Conservation (phyloP, 805 yeast species). For the Candida pini region DNA sequence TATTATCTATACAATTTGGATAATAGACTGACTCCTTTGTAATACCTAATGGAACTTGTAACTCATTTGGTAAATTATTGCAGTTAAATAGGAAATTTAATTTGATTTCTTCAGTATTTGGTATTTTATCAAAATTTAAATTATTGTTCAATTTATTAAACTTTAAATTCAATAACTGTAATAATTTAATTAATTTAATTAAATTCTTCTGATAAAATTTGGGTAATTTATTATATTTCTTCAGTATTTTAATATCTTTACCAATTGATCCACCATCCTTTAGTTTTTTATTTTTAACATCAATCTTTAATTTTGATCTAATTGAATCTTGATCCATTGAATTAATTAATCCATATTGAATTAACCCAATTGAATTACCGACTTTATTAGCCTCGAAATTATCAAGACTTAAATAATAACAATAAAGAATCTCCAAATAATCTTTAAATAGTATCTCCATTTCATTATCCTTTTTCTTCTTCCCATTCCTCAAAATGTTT, state of each 20-base stretch:
- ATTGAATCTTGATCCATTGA: constrained; percentile 23
- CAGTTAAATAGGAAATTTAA: constrained; percentile 14
- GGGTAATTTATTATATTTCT: constrained; percentile 10
- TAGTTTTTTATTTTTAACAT: constrained; percentile 8
- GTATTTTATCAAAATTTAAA: constrained; percentile 15
- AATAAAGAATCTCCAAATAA: constrained; percentile 17
- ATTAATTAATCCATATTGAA: constrained; percentile 19
- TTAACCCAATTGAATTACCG: constrained; percentile 23
- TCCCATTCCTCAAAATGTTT: constrained; percentile 5
- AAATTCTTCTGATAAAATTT: constrained; percentile 15
- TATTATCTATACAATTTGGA: constrained; percentile 13
- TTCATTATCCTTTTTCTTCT: neutral
- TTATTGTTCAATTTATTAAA: constrained; percentile 20
- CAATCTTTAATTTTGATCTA: constrained; percentile 19
- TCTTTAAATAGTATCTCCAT: neutral
- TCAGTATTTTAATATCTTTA: constrained; percentile 13
- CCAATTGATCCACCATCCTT: constrained; percentile 17
- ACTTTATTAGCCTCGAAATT: constrained; percentile 18
- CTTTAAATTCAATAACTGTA: constrained; percentile 18
- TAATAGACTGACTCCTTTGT: constrained; percentile 8
- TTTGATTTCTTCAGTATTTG: constrained; percentile 10
- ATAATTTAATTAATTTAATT: constrained; percentile 10
- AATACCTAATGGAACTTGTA: constrained; percentile 21
- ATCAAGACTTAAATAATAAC: constrained; percentile 23
- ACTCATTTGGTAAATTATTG: constrained; percentile 19